Conservation (phyloP, 2,329 filamentous ascomycete genomes). For the Shiraia bambusicola region DNA sequence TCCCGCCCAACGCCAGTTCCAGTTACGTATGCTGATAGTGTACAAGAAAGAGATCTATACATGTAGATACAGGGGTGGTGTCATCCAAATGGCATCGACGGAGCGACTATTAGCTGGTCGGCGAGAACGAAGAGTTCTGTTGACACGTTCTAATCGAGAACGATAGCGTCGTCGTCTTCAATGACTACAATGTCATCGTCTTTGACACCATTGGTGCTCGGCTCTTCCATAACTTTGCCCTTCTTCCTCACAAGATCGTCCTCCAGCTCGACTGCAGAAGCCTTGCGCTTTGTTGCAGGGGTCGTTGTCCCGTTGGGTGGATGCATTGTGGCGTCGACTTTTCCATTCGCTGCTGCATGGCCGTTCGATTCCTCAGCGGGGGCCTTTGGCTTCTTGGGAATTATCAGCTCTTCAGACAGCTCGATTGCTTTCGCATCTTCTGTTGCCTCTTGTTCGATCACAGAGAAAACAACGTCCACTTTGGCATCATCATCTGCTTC, state of each 20-base stretch:
- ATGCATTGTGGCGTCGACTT: slow-evolving; percentile 6
- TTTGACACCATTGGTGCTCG: slow-evolving; percentile 12
- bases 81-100: neutral
- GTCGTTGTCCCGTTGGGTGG: slow-evolving; percentile 17
- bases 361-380: slow-evolving; percentile 31
- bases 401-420: slow-evolving; percentile 48
- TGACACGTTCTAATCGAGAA: slow-evolving; percentile 32
- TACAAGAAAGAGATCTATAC: slow-evolving; percentile 1
- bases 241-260: slow-evolving; percentile 41
- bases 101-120: neutral
- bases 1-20: slow-evolving; percentile 3
- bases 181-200: slow-evolving; percentile 41
- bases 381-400: slow-evolving; percentile 51
- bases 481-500: slow-evolving; percentile 75
- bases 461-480: slow-evolving; percentile 76
- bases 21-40: neutral
- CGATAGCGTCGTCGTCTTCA: slow-evolving; percentile 41
- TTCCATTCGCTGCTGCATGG: slow-evolving; percentile 19
- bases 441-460: slow-evolving; percentile 57
- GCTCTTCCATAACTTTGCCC: slow-evolving; percentile 43
- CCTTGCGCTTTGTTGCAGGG: slow-evolving; percentile 45
- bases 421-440: slow-evolving; percentile 58
- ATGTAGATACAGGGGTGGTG: neutral
- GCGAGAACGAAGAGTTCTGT: neutral
- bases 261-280: slow-evolving; percentile 46